These are phyloP conservation scores for Podila clonocystis DNA, from an alignment of 192 early-diverging fungal genomes.

Conservation along the genomic window DNA sequence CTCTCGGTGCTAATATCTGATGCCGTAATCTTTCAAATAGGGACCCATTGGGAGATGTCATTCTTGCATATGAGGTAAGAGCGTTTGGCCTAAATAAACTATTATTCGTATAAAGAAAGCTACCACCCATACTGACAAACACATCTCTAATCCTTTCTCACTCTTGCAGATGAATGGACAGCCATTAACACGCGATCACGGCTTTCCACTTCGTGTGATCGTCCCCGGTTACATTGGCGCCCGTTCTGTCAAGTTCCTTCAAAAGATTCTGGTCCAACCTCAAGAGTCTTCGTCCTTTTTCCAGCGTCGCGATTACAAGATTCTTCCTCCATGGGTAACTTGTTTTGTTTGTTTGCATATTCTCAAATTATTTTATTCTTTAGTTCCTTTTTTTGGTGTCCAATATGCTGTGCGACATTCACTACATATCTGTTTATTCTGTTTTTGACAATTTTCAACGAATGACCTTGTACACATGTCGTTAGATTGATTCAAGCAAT, in stretches of 20 bases:
- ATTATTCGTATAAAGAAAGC: too few species aligned
- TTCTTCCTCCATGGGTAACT: slow-evolving; percentile 75
- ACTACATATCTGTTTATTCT: not conserved
- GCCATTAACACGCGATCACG: slow-evolving; percentile 80
- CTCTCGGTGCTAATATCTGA: not conserved
- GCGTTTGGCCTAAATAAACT: not conserved
- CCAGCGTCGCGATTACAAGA: slow-evolving; percentile 85
- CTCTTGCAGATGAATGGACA: slow-evolving; percentile 73
- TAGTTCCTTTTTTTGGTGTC: not conserved
- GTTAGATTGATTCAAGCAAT: slow-evolving; percentile 4
- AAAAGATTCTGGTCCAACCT: slow-evolving; percentile 68
- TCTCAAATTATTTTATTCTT: not conserved
- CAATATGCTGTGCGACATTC: not conserved
- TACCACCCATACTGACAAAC: not conserved
- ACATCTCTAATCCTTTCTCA: slow-evolving; percentile 37
- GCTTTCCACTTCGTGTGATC: slow-evolving; percentile 84
- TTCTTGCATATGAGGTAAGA: slow-evolving; percentile 72
- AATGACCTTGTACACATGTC: not conserved
- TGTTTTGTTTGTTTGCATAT: not conserved
- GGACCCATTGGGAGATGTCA: slow-evolving; percentile 66
- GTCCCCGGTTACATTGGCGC: slow-evolving; percentile 92
- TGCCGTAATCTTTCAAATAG: slow-evolving; percentile 15
- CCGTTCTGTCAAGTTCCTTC: slow-evolving; percentile 88
- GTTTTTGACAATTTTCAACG: slow-evolving; percentile 25
- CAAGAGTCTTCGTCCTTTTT: slow-evolving; percentile 74